phyloP scores from a whole-genome alignment of 306 rosid species.

The Prunus mira region DNA sequence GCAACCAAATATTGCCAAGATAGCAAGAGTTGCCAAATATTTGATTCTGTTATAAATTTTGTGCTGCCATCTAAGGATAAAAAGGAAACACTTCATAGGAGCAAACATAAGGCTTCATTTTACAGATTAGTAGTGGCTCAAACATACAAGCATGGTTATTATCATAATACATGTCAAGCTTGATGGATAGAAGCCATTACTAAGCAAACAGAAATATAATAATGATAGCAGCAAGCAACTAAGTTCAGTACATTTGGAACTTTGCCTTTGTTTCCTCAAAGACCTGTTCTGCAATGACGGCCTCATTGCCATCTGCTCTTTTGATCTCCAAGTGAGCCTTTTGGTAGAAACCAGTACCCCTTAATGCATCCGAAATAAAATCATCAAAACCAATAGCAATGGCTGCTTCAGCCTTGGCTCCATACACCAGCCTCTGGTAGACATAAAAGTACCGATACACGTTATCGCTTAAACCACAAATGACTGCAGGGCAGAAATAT shows the following conservation, averaged over 20 bases:
- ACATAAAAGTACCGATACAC: not conserved
- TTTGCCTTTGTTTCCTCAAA: not conserved
- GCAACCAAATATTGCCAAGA: not conserved
- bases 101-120: no score
- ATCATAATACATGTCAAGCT: no score
- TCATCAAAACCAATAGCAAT: not conserved
- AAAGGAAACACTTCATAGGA: no score
- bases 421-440: not conserved
- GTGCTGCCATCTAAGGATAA: no score
- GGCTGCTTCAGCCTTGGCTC: constrained; percentile 4
- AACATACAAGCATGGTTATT: no score
- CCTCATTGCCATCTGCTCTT: not conserved
- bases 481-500: not conserved
- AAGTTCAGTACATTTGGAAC: not conserved
- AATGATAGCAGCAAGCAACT: not conserved
- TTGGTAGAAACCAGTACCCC: not conserved
- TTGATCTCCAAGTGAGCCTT: not conserved
- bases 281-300: not conserved
- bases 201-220: no score
- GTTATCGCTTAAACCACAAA: not conserved
- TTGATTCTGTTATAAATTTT: no score
- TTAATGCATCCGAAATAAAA: not conserved
- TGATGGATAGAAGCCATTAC: no score
- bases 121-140: no score
- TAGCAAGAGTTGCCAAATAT: no score